Percentiles rank a stretch among this genome's conserved stretches.
phyloP scores from a whole-genome alignment of 768 basidiomycete species.

The Thelephora aurantiotincta region DNA sequence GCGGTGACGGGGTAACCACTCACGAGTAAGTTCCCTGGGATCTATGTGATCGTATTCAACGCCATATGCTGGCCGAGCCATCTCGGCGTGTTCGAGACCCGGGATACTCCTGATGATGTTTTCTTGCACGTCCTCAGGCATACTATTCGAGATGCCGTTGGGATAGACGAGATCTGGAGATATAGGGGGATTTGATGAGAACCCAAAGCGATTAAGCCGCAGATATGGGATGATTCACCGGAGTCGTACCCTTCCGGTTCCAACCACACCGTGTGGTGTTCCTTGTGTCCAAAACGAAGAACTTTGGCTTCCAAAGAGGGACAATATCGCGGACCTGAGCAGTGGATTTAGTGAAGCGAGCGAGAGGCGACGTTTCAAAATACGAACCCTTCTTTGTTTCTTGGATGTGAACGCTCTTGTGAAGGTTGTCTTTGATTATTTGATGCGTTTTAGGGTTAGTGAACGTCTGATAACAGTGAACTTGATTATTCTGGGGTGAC shows the following conservation, averaged over 20 bases:
- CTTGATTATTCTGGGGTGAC: slow-evolving; percentile 48
- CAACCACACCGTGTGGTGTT: slow-evolving; percentile 67
- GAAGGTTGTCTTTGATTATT: slow-evolving; percentile 62
- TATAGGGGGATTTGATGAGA: neutral
- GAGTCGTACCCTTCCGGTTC: slow-evolving; percentile 91
- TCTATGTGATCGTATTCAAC: slow-evolving; percentile 91
- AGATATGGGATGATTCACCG: slow-evolving; percentile 24
- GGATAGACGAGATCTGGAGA: slow-evolving; percentile 74
- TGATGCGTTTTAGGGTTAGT: slow-evolving; percentile 66
- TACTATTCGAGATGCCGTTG: slow-evolving; percentile 77
- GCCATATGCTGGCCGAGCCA: slow-evolving; percentile 80
- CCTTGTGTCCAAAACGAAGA: slow-evolving; percentile 59
- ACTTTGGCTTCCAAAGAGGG: slow-evolving; percentile 86
- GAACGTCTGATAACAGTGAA: slow-evolving; percentile 55
- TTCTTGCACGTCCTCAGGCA: slow-evolving; percentile 79
- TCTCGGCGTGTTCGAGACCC: slow-evolving; percentile 73
- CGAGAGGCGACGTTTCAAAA: neutral
- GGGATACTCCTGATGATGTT: slow-evolving; percentile 72
- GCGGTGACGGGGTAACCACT: slow-evolving; percentile 15
- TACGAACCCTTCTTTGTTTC: slow-evolving; percentile 69
- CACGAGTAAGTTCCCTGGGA: slow-evolving; percentile 64
- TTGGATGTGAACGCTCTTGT: slow-evolving; percentile 72
- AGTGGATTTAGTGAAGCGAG: neutral
- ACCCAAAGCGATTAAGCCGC: neutral
- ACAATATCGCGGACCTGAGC: slow-evolving; percentile 75